Evolutionary conservation across 2,329 filamentous ascomycete species (phyloP).

Genomic region (Periconia sp.): DNA sequence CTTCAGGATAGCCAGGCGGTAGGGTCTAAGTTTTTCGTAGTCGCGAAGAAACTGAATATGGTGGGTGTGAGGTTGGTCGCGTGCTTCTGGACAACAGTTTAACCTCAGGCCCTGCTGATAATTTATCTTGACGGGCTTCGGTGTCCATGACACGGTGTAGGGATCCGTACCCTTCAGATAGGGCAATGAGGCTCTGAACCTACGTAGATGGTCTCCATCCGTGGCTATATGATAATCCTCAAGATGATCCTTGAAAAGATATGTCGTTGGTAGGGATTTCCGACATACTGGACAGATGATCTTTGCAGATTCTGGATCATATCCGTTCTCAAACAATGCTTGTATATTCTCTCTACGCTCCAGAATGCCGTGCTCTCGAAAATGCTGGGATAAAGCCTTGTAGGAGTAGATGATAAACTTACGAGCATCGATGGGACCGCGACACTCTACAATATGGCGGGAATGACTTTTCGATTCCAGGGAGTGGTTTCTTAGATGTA

Average conservation of each 20-base stretch:
- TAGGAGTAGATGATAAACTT: conserved; percentile 4
- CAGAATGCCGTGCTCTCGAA: neutral
- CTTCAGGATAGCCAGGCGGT: conserved; percentile 9
- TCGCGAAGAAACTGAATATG: conserved; percentile 3
- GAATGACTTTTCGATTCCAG: neutral
- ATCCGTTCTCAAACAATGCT: conserved; percentile 1
- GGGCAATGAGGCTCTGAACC: too few relatives aligned
- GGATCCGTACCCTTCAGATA: too few relatives aligned
- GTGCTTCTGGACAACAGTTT: neutral
- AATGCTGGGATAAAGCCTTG: neutral
- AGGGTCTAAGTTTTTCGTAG: neutral
- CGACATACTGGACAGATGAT: conserved; percentile 8
- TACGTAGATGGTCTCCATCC: neutral
- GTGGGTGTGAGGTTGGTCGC: neutral
- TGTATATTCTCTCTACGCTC: neutral
- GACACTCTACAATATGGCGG: neutral
- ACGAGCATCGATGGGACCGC: neutral
- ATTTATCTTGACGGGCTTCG: too few relatives aligned
- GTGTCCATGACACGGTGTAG: too few relatives aligned
- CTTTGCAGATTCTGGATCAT: conserved; percentile 1
- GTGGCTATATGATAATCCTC: conserved; percentile 1
- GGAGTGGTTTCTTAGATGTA: neutral
- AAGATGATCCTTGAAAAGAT: neutral
- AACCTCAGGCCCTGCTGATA: too few relatives aligned
- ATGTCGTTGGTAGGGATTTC: too few relatives aligned